Base-by-base conservation (phyloP, 106 monocot species). In the Allium fistulosum region DNA sequence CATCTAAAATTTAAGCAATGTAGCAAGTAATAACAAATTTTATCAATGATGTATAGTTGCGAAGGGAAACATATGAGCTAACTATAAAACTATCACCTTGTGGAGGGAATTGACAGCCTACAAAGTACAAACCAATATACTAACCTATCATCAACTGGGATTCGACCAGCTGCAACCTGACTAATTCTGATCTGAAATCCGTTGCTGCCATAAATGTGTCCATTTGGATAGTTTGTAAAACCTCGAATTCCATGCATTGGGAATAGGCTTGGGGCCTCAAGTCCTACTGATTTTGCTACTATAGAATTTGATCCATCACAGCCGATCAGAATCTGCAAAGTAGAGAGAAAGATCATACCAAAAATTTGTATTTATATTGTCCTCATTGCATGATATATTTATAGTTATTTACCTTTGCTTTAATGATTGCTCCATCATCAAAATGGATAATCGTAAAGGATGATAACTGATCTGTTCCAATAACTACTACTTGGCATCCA, bases 281-380 rank as follows among this genome's bases (percentile, higher is more conserved):
- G 47, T 6, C 63, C 73, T n/a, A 73, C 10, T 45, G 68, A 79
- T 59, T 58, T 79, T 17, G 68, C 73, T 13, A 79, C 57, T 26
- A 69, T 58, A 27, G 79, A 79, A 68, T 79, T 79, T 58, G 62
- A 61, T 17, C 79, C 66, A 62, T 74, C 72, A 28, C 78, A 78
- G 13, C 79, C 73, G 10, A 79, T 74, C 7, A 79, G 66, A 61
- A 79, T 74, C 79, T 79, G 48, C n/a, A 28, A 28, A 28, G 28
- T 28, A 28, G 28, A 28, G 2, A 28, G 28, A 28, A 28, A 28
- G 28, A 28, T 2, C 3, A 28, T 28, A 28, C 28, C 28, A 28
- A 28, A 28, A 3, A 28, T 28, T 1, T 28, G 28, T 3, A 3
- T 28, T 28, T 28, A 28, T 28, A 28, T 28, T 28, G 3, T 28